Percentiles rank a stretch among this genome's conserved stretches.
Evolutionary conservation across 306 rosid species (phyloP).

Genomic region (Castanea sativa): DNA sequence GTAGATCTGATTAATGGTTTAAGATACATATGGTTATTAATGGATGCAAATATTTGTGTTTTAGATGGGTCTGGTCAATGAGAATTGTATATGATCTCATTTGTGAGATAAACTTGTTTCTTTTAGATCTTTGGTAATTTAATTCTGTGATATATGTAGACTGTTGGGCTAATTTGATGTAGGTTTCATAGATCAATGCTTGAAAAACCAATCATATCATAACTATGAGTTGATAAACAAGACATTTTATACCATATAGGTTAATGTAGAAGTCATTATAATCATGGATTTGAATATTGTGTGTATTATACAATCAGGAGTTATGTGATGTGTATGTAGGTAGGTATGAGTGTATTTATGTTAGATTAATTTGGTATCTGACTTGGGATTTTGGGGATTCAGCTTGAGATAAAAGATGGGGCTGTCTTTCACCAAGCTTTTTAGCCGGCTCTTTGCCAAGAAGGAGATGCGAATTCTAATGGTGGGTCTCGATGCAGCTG

Average conservation of each 20-base stretch:
- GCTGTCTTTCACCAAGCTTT: slow-evolving; percentile 62
- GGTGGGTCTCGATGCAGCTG: slow-evolving; percentile 58
- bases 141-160: too few relatives aligned
- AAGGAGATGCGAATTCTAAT: slow-evolving; percentile 61
- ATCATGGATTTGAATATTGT: neutral
- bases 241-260: neutral
- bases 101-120: neutral
- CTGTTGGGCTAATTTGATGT: too few relatives aligned
- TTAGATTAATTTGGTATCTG: neutral
- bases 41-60: neutral
- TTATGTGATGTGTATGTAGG: slow-evolving; percentile 1
- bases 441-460: slow-evolving; percentile 74
- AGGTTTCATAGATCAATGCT: too few relatives aligned
- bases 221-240: too few relatives aligned
- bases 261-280: neutral
- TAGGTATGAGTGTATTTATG: neutral
- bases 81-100: neutral
- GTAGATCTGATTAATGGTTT: neutral
- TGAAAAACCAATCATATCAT: too few relatives aligned
- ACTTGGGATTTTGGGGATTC: slow-evolving; percentile 11
- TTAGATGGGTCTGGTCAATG: neutral
- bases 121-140: neutral
- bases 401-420: slow-evolving; percentile 53
- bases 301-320: neutral
- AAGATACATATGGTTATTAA: neutral